phyloP scores from a whole-genome alignment of 768 basidiomycete species.

The Mycena leptocephala region DNA sequence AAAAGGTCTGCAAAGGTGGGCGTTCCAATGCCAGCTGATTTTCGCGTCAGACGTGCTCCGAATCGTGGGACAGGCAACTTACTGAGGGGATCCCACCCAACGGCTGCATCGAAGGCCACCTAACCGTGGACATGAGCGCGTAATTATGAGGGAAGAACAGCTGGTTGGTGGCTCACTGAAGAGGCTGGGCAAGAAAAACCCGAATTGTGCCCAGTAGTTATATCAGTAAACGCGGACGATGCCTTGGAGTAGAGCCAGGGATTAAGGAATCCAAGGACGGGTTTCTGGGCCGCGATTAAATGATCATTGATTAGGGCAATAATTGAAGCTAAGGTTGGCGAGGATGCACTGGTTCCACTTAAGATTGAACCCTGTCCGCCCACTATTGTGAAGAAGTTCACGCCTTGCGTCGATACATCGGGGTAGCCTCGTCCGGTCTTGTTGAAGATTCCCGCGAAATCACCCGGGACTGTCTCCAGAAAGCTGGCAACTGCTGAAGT shows the following conservation, averaged over 20 bases:
- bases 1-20: not conserved
- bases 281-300: conserved; percentile 46
- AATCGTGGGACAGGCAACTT: not conserved
- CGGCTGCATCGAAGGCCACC: conserved; percentile 12
- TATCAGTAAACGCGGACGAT: not conserved
- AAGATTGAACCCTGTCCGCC: conserved; percentile 3
- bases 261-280: conserved; percentile 51
- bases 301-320: conserved; percentile 63
- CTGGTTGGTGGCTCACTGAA: not conserved
- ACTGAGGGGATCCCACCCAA: conserved; percentile 17
- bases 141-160: not conserved
- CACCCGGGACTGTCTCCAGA: conserved; percentile 33
- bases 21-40: conserved; percentile 4
- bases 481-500: conserved; percentile 42
- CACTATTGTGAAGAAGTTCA: conserved; percentile 12
- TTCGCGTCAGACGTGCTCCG: not conserved
- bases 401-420: conserved; percentile 31
- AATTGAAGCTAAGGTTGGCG: conserved; percentile 62
- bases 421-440: conserved; percentile 38
- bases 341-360: conserved; percentile 60
- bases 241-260: conserved; percentile 14
- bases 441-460: conserved; percentile 17
- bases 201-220: conserved; percentile 17
- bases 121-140: not conserved
- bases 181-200: conserved; percentile 2